phyloP scores from a whole-genome alignment of 495 filamentous ascomycete species.

The Talaromyces thailandensis region DNA sequence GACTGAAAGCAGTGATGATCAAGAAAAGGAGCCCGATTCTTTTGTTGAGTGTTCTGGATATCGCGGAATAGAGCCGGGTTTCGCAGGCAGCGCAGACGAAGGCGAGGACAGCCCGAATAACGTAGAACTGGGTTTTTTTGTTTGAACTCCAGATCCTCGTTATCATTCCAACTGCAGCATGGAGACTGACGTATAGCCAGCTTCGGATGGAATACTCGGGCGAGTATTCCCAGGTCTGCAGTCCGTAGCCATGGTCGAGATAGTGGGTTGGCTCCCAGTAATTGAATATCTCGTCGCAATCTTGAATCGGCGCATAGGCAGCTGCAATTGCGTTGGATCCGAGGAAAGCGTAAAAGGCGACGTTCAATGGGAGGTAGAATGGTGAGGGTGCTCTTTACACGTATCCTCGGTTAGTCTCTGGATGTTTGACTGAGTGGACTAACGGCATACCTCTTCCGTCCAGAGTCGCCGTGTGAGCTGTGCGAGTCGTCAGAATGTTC shows the following conservation, averaged over 20 bases:
- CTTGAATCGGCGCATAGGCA: slow-evolving; percentile 83
- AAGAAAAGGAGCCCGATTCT: slow-evolving; percentile 79
- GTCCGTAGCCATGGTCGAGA: slow-evolving; percentile 80
- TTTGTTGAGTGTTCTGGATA: slow-evolving; percentile 65
- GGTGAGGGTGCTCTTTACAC: slow-evolving; percentile 39
- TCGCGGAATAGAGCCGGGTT: slow-evolving; percentile 65
- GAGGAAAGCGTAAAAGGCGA: slow-evolving; percentile 70
- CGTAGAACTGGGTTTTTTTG: slow-evolving; percentile 75
- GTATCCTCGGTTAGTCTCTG: slow-evolving; percentile 8
- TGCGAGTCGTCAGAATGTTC: slow-evolving; percentile 4
- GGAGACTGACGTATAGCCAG: slow-evolving; percentile 87
- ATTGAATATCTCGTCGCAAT: slow-evolving; percentile 99
- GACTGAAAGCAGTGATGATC: slow-evolving; percentile 61
- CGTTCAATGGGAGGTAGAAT: slow-evolving; percentile 61
- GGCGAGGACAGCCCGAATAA: slow-evolving; percentile 66
- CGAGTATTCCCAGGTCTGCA: slow-evolving; percentile 99
- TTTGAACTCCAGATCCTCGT: slow-evolving; percentile 48
- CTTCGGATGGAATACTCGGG: slow-evolving; percentile 92
- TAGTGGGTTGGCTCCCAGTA: slow-evolving; percentile 99
- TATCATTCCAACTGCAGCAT: slow-evolving; percentile 62
- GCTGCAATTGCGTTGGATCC: slow-evolving; percentile 66
- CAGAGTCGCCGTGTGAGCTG: background rate
- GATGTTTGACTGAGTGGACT: background rate
- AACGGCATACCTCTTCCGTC: background rate
- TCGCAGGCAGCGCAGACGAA: slow-evolving; percentile 71